A percentile compares a stretch with the other conserved stretches of the same genome.
phyloP scores from a whole-genome alignment of 257 asterid species.

The Capsicum chinense region DNA sequence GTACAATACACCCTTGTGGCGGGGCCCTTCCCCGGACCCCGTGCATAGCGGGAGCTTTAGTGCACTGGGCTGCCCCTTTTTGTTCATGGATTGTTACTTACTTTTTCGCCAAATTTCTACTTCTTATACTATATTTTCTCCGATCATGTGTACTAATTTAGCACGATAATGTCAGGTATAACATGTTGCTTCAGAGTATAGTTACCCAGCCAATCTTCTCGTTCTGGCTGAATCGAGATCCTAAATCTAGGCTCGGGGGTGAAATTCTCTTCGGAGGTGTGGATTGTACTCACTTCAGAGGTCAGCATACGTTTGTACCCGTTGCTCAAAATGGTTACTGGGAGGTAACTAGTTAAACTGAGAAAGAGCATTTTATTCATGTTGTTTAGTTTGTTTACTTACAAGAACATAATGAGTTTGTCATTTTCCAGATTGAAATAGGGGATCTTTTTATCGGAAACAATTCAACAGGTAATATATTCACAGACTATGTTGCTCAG shows the following conservation, averaged over 20 bases:
- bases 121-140: neutral
- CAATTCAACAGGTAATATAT: slow-evolving; percentile 40
- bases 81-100: neutral
- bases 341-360: slow-evolving; percentile 36
- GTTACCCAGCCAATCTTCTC: slow-evolving; percentile 40
- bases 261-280: slow-evolving; percentile 47
- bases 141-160: neutral
- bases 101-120: neutral
- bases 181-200: slow-evolving; percentile 40
- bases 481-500: neutral
- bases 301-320: slow-evolving; percentile 42
- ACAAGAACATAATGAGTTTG: neutral
- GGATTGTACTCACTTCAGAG: slow-evolving; percentile 43
- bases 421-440: slow-evolving; percentile 36
- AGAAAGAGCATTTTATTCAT: neutral
- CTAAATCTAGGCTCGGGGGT: slow-evolving; percentile 36
- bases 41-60: no score
- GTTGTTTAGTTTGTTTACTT: neutral
- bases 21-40: no score
- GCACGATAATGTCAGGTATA: slow-evolving; percentile 34
- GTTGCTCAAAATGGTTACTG: slow-evolving; percentile 44
- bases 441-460: slow-evolving; percentile 44
- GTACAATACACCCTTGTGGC: no score
- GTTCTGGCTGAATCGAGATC: slow-evolving; percentile 38
- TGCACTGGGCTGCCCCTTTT: no score